A percentile compares a stretch with the other conserved stretches of the same genome.
These are phyloP conservation scores for Alternaria triticimaculans DNA, from an alignment of 2,329 filamentous ascomycete species.

Conservation along the genomic window DNA sequence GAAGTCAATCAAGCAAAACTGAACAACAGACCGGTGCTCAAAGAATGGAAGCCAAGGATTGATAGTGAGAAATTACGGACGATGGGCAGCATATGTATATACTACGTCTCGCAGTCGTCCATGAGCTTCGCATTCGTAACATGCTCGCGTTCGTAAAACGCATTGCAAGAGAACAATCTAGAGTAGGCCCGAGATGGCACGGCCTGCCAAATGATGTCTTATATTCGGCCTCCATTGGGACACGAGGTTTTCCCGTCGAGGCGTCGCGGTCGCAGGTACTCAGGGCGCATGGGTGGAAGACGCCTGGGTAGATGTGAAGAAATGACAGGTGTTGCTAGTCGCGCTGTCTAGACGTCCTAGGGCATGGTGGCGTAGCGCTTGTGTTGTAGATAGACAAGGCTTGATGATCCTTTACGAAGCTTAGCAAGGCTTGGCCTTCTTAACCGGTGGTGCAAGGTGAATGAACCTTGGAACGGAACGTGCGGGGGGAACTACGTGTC, in stretches of 20 bases:
- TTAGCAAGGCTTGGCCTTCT: not conserved
- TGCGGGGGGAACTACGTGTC: not conserved
- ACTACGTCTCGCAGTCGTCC: not conserved
- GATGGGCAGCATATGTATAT: not conserved
- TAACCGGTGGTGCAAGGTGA: not conserved
- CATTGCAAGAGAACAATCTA: not conserved
- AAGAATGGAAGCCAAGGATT: not conserved
- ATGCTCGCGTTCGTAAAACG: not conserved
- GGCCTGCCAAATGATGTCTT: not conserved
- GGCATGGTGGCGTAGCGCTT: not conserved
- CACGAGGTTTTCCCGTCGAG: not conserved
- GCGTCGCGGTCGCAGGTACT: not conserved
- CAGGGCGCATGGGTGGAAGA: not conserved
- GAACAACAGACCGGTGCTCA: not conserved
- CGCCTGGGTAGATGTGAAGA: not conserved
- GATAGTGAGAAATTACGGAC: not conserved
- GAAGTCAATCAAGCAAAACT: not conserved
- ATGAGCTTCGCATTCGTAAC: not conserved
- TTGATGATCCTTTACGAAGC: not conserved
- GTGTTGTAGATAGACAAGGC: not conserved
- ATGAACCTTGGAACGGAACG: not conserved
- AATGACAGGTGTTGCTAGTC: not conserved
- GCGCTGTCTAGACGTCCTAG: not conserved
- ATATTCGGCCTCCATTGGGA: not conserved
- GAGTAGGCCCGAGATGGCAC: not conserved